Percentiles rank a stretch among this genome's conserved stretches.
These are phyloP conservation scores for Leccinellum albellum DNA, from an alignment of 768 basidiomycete genomes.

Conservation along the genomic window DNA sequence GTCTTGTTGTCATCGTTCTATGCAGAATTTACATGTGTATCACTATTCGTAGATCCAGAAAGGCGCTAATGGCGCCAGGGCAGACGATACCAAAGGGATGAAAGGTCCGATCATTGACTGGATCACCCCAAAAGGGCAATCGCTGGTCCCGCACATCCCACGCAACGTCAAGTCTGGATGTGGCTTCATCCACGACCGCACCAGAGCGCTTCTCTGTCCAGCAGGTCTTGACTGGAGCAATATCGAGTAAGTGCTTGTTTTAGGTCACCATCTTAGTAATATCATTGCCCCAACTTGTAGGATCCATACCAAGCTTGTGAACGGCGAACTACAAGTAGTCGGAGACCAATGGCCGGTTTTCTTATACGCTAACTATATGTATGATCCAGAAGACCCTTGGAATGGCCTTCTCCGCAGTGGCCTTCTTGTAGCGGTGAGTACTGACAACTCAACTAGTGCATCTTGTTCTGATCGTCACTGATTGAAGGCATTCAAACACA, in stretches of 20 bases:
- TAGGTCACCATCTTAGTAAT: neutral
- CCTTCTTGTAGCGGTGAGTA: neutral
- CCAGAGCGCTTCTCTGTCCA: neutral
- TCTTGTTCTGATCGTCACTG: neutral
- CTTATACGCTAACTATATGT: neutral
- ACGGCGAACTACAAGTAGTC: neutral
- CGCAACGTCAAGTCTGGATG: too few species aligned
- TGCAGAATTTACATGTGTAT: neutral
- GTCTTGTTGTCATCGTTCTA: neutral
- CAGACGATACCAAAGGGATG: neutral
- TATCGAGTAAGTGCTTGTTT: neutral
- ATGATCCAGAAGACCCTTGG: neutral
- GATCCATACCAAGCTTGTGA: neutral
- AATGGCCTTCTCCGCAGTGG: neutral
- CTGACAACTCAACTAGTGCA: neutral
- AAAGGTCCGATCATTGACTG: neutral
- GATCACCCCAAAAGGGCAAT: neutral
- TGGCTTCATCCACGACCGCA: neutral
- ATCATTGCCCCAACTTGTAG: neutral
- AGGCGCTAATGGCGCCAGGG: neutral
- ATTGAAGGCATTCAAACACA: neutral
- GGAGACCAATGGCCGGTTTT: neutral
- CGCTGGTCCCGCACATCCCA: neutral
- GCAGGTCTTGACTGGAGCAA: neutral
- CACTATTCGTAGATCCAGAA: too few species aligned